phyloP scores from a whole-genome alignment of 129 eudicot species.

The Daucus carota region DH1_v3.0 NC_030385.2:12745001-12745500 shows the following conservation, averaged over 20 bases:
- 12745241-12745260: background rate
- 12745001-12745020: background rate
- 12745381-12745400: slow-evolving; percentile 98
- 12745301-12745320: background rate
- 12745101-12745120: too few species aligned
- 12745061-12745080: background rate
- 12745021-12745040: background rate
- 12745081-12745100: too few species aligned
- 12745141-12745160: too few species aligned
- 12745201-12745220: too few species aligned
- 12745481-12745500: background rate
- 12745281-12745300: background rate
- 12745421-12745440: slow-evolving; percentile 98
- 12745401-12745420: slow-evolving; percentile 99
- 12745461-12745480: background rate
- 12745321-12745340: slow-evolving; percentile 80
- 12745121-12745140: too few species aligned
- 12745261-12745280: background rate
- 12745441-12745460: background rate
- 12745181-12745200: too few species aligned
- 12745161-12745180: too few species aligned
- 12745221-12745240: background rate
- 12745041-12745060: background rate
- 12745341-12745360: slow-evolving; percentile 88
- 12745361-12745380: slow-evolving; percentile 99